These are phyloP conservation scores for Wickerhamiella qilinensis DNA, from an alignment of 805 yeast genomes.

Conservation along the genomic window DNA sequence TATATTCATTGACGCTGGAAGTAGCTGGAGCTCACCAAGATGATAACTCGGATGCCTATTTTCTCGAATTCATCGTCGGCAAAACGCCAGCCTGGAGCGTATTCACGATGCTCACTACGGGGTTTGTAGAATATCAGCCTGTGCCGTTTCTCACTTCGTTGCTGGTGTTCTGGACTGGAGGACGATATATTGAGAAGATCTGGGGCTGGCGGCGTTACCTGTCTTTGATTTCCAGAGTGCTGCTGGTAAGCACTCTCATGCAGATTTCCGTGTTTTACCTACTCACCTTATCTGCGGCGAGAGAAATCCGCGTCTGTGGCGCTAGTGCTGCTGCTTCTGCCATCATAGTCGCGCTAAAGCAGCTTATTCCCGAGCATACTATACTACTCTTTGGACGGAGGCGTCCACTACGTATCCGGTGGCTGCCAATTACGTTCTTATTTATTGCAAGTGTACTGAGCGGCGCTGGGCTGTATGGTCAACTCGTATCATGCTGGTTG, in stretches of 20 bases:
- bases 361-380: conserved; percentile 46
- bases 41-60: background rate
- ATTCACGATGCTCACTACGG: conserved; percentile 34
- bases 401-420: conserved; percentile 28
- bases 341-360: conserved; percentile 47
- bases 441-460: conserved; percentile 16
- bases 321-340: conserved; percentile 38
- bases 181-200: conserved; percentile 45
- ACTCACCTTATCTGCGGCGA: conserved; percentile 1
- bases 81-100: conserved; percentile 14
- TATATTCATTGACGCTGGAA: background rate
- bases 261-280: conserved; percentile 7
- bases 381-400: conserved; percentile 32
- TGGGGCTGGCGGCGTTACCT: conserved; percentile 45
- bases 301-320: conserved; percentile 29
- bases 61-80: conserved; percentile 11
- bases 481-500: conserved; percentile 17
- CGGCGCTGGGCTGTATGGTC: conserved; percentile 14
- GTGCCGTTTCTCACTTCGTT: conserved; percentile 25
- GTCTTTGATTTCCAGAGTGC: conserved; percentile 29
- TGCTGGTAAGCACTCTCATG: conserved; percentile 21
- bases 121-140: conserved; percentile 31
- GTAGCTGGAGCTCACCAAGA: background rate
- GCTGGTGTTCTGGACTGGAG: conserved; percentile 32
- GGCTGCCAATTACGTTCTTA: conserved; percentile 27